phyloP scores from a whole-genome alignment of 2,329 filamentous ascomycete genomes.

The Xylaria hypoxylon region DNA sequence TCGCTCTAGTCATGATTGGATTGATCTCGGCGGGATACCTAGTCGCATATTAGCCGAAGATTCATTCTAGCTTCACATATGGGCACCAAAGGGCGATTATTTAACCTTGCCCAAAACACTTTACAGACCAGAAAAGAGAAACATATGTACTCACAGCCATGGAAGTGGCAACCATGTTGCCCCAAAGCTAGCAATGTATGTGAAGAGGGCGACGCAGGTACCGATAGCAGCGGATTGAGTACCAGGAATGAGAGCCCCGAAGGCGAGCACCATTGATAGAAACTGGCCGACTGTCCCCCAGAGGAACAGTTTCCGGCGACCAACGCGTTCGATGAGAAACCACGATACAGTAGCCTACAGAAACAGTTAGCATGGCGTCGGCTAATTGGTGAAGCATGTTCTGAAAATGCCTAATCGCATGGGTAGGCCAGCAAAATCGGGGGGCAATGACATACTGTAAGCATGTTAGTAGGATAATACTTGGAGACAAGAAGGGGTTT shows the following conservation, averaged over 20 bases:
- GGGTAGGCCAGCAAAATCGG: not conserved
- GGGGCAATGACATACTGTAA: constrained; percentile 31
- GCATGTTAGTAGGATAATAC: constrained; percentile 19
- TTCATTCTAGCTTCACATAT: not conserved
- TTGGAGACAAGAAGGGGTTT: not conserved
- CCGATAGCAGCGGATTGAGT: constrained; percentile 71
- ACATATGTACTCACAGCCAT: constrained; percentile 58
- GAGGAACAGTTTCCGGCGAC: constrained; percentile 61
- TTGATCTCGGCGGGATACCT: constrained; percentile 66
- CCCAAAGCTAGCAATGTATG: constrained; percentile 76
- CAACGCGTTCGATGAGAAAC: constrained; percentile 62
- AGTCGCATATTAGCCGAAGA: constrained; percentile 6
- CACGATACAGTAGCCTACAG: constrained; percentile 61
- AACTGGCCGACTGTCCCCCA: constrained; percentile 61
- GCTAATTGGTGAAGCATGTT: not conserved
- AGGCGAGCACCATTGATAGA: constrained; percentile 69
- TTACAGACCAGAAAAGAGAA: not conserved
- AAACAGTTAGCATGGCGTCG: constrained; percentile 17
- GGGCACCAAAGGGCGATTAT: not conserved
- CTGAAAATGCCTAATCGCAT: not conserved
- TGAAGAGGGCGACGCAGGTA: constrained; percentile 74
- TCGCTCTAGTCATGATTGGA: constrained; percentile 59
- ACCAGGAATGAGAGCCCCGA: constrained; percentile 74
- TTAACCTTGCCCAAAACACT: too few species aligned
- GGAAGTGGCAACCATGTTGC: constrained; percentile 73